These are phyloP conservation scores for Rhodamnia rubescens DNA, from an alignment of 345 rosid species.

Conservation along the genomic window DNA sequence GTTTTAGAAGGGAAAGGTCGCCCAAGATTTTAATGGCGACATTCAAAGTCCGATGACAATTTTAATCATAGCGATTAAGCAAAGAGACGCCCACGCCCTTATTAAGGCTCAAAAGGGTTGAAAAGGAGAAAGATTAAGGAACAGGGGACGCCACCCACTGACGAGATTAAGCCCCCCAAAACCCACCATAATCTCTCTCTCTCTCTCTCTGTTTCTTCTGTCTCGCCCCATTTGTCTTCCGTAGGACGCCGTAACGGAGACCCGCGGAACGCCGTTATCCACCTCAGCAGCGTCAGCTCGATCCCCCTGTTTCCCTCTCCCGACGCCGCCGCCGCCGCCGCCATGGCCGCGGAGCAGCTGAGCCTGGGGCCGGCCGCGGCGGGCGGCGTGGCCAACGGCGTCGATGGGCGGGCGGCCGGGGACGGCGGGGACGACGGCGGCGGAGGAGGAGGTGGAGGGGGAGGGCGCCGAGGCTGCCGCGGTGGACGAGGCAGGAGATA, in stretches of 20 bases:
- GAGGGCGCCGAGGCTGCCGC: constrained; percentile 71
- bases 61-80: not conserved
- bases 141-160: not conserved
- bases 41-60: not conserved
- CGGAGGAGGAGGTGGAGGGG: constrained; percentile 35
- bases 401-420: not conserved
- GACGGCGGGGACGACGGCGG: constrained; percentile 25
- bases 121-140: not conserved
- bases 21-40: not conserved
- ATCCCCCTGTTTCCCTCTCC: constrained; percentile 18
- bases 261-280: not conserved
- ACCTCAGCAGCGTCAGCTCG: not conserved
- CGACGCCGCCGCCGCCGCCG: not conserved
- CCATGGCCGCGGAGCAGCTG: constrained; percentile 47
- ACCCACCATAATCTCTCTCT: not conserved
- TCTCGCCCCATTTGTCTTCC: not conserved
- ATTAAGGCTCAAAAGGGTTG: not conserved
- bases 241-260: constrained; percentile 3
- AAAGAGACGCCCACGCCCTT: not conserved
- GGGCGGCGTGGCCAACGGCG: constrained; percentile 8
- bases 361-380: constrained; percentile 13
- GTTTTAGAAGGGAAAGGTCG: not conserved
- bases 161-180: not conserved
- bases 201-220: not conserved
- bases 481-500: constrained; percentile 97